These are phyloP conservation scores for Sporothrix schenckii DNA, from an alignment of 2,329 filamentous ascomycete genomes.

Conservation along the genomic window DNA sequence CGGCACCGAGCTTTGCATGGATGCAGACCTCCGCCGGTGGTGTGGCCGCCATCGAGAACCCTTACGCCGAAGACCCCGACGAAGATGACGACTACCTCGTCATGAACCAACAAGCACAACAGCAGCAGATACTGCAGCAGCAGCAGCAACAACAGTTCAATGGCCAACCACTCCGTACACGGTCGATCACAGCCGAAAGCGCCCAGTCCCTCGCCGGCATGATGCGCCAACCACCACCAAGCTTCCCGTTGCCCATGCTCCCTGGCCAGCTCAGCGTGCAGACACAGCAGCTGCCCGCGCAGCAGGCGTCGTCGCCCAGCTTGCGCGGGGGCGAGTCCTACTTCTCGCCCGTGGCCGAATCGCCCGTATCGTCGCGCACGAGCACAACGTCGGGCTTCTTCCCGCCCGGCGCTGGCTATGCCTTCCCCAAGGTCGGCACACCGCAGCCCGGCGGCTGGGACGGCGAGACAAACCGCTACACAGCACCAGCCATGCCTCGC, in stretches of 20 bases:
- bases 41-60: constrained; percentile 69
- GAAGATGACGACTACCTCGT: constrained; percentile 63
- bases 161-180: constrained; percentile 68
- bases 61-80: constrained; percentile 69
- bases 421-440: constrained; percentile 74
- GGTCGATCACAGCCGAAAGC: constrained; percentile 76
- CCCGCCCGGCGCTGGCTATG: constrained; percentile 52
- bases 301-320: constrained; percentile 60
- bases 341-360: constrained; percentile 85
- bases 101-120: constrained; percentile 42
- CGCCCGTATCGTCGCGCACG: constrained; percentile 73
- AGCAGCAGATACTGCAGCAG: constrained; percentile 44
- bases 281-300: constrained; percentile 48
- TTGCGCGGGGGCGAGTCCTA: constrained; percentile 76
- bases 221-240: constrained; percentile 64
- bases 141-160: constrained; percentile 44
- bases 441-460: constrained; percentile 66
- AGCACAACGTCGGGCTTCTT: constrained; percentile 78
- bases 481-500: constrained; percentile 81
- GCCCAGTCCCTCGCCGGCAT: constrained; percentile 60
- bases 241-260: constrained; percentile 68
- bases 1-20: constrained; percentile 77
- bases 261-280: constrained; percentile 69
- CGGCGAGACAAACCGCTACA: constrained; percentile 75
- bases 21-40: constrained; percentile 64